These are phyloP conservation scores for Alloteropsis semialata DNA, from an alignment of 176 grass and related monocot species.

Conservation along the genomic window DNA sequence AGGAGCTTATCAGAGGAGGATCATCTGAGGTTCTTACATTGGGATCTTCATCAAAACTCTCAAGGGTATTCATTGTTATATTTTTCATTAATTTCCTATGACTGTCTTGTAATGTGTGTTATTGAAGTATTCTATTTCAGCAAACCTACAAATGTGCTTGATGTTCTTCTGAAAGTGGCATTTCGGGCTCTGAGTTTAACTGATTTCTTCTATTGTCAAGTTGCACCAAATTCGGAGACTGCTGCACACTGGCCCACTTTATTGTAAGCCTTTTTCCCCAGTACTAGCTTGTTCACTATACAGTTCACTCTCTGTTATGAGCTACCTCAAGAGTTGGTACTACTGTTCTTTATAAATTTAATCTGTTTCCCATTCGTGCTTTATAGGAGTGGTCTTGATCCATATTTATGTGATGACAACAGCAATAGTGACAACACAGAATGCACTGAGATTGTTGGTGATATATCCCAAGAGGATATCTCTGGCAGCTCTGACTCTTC, in stretches of 20 bases:
- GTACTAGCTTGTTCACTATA: background rate
- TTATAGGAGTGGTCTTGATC: slow-evolving; percentile 36
- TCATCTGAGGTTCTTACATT: slow-evolving; percentile 84
- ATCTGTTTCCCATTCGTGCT: slow-evolving; percentile 1
- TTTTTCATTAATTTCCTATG: background rate
- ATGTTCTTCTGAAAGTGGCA: slow-evolving; percentile 71
- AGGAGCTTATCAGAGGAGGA: slow-evolving; percentile 49
- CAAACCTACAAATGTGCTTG: slow-evolving; percentile 78
- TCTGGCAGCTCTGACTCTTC: slow-evolving; percentile 53
- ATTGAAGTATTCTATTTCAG: slow-evolving; percentile 44
- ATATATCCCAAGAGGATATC: slow-evolving; percentile 65
- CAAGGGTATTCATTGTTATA: slow-evolving; percentile 55
- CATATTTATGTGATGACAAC: slow-evolving; percentile 52
- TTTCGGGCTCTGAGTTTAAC: slow-evolving; percentile 66
- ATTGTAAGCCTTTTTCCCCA: slow-evolving; percentile 45
- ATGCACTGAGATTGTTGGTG: slow-evolving; percentile 42
- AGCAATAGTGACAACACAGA: slow-evolving; percentile 58
- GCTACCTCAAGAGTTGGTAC: background rate
- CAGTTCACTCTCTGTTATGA: background rate
- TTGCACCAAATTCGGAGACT: slow-evolving; percentile 47
- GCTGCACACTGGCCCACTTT: slow-evolving; percentile 41
- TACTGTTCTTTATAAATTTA: slow-evolving; percentile 18
- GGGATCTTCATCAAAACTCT: slow-evolving; percentile 91
- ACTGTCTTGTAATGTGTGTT: slow-evolving; percentile 2
- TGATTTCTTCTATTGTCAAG: slow-evolving; percentile 75